These are phyloP conservation scores for Diaporthe humulicola DNA, from an alignment of 2,329 filamentous ascomycete genomes.

Conservation along the genomic window DNA sequence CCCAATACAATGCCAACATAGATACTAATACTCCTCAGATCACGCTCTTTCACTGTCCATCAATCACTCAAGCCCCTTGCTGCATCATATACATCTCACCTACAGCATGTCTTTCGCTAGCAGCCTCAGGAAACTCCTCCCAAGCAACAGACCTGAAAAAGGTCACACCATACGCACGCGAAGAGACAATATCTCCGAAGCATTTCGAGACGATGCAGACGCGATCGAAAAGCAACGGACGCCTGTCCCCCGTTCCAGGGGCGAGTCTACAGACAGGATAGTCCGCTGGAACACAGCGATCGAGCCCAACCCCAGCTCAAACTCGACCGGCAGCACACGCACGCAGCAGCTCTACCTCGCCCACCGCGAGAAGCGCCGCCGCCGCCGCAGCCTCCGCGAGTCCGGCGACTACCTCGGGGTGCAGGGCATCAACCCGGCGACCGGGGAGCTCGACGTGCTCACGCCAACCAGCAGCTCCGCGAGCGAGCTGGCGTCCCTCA, in stretches of 20 bases:
- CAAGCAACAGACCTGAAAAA: conserved; percentile 63
- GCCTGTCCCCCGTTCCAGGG: neutral
- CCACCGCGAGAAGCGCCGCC: conserved; percentile 53
- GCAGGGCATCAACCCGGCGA: conserved; percentile 69
- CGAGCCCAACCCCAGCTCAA: conserved; percentile 31
- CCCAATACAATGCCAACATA: neutral
- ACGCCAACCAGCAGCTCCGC: conserved; percentile 37
- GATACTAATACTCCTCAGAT: neutral
- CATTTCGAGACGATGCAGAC: conserved; percentile 36
- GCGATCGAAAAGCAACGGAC: neutral
- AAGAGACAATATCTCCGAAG: conserved; percentile 46
- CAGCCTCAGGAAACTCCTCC: conserved; percentile 61
- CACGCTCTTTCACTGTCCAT: neutral
- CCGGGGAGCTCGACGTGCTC: conserved; percentile 65
- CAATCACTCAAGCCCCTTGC: neutral
- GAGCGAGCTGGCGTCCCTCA: conserved; percentile 47
- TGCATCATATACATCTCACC: neutral
- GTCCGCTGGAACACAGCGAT: conserved; percentile 53
- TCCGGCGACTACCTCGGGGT: conserved; percentile 72
- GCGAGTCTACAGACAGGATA: conserved; percentile 46
- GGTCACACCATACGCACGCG: conserved; percentile 60
- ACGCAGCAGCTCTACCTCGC: conserved; percentile 47
- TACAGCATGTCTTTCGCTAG: conserved; percentile 50
- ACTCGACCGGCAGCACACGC: conserved; percentile 22
- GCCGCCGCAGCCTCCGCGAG: conserved; percentile 62